Percentiles rank a stretch among this genome's conserved stretches.
Evolutionary conservation across 352 stramenopile genomes (phyloP).

Genomic region (Paralagenidium karlingii): DNA sequence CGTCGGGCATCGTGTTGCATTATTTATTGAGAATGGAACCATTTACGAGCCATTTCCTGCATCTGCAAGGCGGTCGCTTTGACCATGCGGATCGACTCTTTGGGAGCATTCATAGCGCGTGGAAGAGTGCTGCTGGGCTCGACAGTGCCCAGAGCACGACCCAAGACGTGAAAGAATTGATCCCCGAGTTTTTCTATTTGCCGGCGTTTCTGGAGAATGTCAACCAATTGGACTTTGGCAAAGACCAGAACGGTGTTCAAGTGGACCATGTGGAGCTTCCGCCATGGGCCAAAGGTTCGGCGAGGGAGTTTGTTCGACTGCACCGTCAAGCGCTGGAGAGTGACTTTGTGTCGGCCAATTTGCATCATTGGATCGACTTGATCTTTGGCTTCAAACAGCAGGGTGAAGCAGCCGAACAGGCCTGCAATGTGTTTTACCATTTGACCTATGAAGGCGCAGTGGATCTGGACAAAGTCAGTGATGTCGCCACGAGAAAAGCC

Average conservation of each 20-base stretch:
- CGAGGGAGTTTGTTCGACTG: slow-evolving; percentile 91
- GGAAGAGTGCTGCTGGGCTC: slow-evolving; percentile 65
- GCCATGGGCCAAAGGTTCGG: slow-evolving; percentile 88
- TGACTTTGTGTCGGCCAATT: slow-evolving; percentile 93
- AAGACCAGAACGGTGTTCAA: slow-evolving; percentile 58
- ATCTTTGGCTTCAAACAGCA: slow-evolving; percentile 97
- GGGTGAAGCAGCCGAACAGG: slow-evolving; percentile 84
- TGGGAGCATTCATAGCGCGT: slow-evolving; percentile 86
- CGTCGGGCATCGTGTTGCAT: slow-evolving; percentile 92
- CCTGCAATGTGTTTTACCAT: slow-evolving; percentile 97
- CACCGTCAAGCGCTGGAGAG: slow-evolving; percentile 94
- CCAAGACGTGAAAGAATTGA: slow-evolving; percentile 98
- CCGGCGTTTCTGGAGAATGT: slow-evolving; percentile 93
- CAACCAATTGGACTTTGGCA: slow-evolving; percentile 93
- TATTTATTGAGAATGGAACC: slow-evolving; percentile 96
- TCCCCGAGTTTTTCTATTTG: slow-evolving; percentile 96
- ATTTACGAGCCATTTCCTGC: slow-evolving; percentile 85
- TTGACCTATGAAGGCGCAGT: slow-evolving; percentile 96
- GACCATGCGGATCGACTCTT: slow-evolving; percentile 98
- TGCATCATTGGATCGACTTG: slow-evolving; percentile 99
- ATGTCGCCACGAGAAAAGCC: slow-evolving; percentile 48
- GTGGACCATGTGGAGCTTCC: slow-evolving; percentile 89
- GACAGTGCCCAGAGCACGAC: slow-evolving; percentile 65
- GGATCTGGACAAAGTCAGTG: slow-evolving; percentile 83
- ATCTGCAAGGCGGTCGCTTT: slow-evolving; percentile 95